phyloP scores from a whole-genome alignment of 805 yeast species.

The Candida alai region DNA sequence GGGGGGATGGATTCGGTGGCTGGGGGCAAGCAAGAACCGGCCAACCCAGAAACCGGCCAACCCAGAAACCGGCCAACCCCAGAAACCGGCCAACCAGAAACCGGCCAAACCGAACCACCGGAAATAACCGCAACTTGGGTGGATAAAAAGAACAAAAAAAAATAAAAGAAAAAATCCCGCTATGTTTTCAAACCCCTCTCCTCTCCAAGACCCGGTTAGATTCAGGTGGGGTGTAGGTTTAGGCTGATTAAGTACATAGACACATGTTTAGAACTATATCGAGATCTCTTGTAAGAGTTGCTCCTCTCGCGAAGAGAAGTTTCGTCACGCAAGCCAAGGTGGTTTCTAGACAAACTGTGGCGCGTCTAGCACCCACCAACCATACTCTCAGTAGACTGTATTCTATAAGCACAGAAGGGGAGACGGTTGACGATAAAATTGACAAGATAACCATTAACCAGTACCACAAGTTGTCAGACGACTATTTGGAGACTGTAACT shows the following conservation, averaged over 20 bases:
- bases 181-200: no score
- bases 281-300: conserved; percentile 1
- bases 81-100: no score
- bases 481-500: conserved; percentile 63
- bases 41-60: no score
- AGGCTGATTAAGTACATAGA: no score
- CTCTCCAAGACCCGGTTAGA: no score
- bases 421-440: conserved; percentile 49
- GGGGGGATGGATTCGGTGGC: neutral
- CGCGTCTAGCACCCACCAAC: neutral
- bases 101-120: no score
- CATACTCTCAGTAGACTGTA: conserved; percentile 7
- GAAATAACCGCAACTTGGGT: no score
- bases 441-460: conserved; percentile 43
- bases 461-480: conserved; percentile 64
- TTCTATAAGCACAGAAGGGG: conserved; percentile 47
- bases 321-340: neutral
- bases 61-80: no score
- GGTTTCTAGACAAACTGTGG: neutral
- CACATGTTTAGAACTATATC: neutral
- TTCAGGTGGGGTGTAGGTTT: no score
- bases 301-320: conserved; percentile 1
- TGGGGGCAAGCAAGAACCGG: neutral
- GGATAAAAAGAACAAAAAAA: no score
- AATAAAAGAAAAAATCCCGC: no score